Conservation (phyloP, 2,329 filamentous ascomycete genomes). For the Claviceps quebecensis region DNA sequence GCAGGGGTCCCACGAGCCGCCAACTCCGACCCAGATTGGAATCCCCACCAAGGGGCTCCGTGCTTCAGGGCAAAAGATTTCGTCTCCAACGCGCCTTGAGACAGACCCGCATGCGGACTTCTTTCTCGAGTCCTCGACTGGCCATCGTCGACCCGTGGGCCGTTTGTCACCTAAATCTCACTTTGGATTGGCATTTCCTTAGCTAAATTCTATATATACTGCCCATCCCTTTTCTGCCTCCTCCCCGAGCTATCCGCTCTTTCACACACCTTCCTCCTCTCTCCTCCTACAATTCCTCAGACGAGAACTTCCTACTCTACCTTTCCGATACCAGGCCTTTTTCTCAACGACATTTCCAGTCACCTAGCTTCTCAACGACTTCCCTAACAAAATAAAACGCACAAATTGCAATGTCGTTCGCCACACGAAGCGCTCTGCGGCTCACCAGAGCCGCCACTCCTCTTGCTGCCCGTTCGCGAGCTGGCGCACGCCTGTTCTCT, state of each 20-base stretch:
- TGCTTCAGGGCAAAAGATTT: neutral
- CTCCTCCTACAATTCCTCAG: no score
- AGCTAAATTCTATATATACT: neutral
- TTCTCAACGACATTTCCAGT: no score
- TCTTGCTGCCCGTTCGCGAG: conserved; percentile 11
- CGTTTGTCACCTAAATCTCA: neutral
- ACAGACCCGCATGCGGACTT: neutral
- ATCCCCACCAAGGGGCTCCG: neutral
- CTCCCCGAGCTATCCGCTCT: neutral
- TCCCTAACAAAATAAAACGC: neutral
- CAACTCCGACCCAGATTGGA: conserved; percentile 4
- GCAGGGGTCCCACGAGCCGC: neutral
- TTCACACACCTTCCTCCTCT: neutral
- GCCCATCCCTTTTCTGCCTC: neutral
- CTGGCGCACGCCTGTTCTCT: conserved; percentile 20
- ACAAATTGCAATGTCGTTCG: conserved; percentile 19
- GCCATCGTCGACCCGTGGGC: neutral
- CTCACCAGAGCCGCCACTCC: conserved; percentile 19
- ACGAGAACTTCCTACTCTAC: no score
- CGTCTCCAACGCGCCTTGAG: neutral
- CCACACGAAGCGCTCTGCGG: conserved; percentile 21
- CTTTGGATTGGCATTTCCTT: neutral
- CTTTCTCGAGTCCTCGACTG: neutral
- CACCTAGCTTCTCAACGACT: no score
- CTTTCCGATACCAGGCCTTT: no score